Conservation (phyloP, 257 asterid genomes). For the Capsicum baccatum region DNA sequence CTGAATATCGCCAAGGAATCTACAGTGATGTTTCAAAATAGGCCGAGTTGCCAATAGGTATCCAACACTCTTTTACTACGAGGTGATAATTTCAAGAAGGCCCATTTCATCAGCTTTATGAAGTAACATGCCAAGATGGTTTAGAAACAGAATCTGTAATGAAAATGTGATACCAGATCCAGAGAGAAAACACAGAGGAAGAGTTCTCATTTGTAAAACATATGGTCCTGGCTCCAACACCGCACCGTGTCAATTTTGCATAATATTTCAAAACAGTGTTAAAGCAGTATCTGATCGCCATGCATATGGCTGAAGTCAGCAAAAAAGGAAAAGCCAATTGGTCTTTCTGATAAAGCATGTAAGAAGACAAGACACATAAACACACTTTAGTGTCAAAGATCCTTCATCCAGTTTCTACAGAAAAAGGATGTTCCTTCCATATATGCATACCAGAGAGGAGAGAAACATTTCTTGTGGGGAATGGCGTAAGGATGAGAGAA, state of each 20-base stretch:
- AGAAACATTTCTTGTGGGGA: background rate
- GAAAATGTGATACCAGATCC: conserved; percentile 2
- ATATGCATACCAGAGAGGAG: conserved; percentile 12
- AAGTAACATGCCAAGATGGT: conserved; percentile 12
- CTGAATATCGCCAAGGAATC: conserved; percentile 17
- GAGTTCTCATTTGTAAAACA: background rate
- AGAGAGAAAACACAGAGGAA: background rate
- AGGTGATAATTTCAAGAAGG: conserved; percentile 25
- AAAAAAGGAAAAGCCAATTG: background rate
- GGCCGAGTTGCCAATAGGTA: background rate
- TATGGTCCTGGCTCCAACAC: background rate
- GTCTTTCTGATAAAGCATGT: conserved; percentile 6
- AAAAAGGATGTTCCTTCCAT: background rate
- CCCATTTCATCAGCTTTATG: conserved; percentile 10
- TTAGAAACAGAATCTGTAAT: conserved; percentile 1
- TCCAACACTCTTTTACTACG: background rate
- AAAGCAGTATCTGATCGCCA: background rate
- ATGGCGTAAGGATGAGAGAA: background rate
- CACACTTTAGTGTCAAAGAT: background rate
- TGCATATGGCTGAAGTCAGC: conserved; percentile 11
- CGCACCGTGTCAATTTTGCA: background rate
- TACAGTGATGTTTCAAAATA: background rate
- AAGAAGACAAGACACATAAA: conserved; percentile 16
- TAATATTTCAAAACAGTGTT: background rate
- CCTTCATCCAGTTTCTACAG: background rate